A percentile compares a stretch with the other conserved stretches of the same genome.
phyloP scores from a whole-genome alignment of 129 eudicot genomes.

The Arctium minus region DNA sequence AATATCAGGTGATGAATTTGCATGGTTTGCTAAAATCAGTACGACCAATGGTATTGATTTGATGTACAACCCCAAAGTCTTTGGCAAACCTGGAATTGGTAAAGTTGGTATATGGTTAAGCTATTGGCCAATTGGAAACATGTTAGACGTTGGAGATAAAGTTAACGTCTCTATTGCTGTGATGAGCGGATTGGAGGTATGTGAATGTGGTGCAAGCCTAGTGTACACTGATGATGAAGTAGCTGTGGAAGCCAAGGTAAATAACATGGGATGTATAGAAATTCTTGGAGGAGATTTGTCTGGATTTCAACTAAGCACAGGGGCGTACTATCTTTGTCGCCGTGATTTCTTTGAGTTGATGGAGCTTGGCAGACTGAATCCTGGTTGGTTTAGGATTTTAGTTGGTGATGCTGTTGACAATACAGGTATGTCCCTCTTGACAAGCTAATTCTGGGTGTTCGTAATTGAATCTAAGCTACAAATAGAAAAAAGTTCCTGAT shows the following conservation, averaged over 20 bases:
- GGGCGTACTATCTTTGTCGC: conserved; percentile 29
- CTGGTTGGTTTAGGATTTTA: conserved; percentile 3
- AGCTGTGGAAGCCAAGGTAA: not conserved
- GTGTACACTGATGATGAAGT: conserved; percentile 19
- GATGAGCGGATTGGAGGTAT: conserved; percentile 7
- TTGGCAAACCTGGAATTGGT: not conserved
- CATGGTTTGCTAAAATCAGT: conserved; percentile 4
- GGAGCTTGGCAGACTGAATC: conserved; percentile 12
- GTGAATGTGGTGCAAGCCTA: conserved; percentile 17
- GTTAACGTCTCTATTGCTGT: conserved; percentile 11
- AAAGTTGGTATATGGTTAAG: conserved; percentile 27
- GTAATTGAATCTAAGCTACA: too few relatives aligned
- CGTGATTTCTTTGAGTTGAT: conserved; percentile 8
- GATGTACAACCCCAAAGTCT: conserved; percentile 22
- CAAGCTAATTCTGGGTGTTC: not conserved
- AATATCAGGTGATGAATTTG: not conserved
- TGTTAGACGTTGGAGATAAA: conserved; percentile 9
- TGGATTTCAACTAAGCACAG: conserved; percentile 18
- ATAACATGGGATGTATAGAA: not conserved
- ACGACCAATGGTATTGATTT: not conserved
- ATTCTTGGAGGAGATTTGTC: conserved; percentile 20
- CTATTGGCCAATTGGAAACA: conserved; percentile 30
- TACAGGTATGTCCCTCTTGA: conserved; percentile 6
- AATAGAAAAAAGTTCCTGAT: too few relatives aligned
- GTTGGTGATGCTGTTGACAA: not conserved